Base-by-base conservation (phyloP, 2,329 filamentous ascomycete species). In the Simplicillium sp. region DNA sequence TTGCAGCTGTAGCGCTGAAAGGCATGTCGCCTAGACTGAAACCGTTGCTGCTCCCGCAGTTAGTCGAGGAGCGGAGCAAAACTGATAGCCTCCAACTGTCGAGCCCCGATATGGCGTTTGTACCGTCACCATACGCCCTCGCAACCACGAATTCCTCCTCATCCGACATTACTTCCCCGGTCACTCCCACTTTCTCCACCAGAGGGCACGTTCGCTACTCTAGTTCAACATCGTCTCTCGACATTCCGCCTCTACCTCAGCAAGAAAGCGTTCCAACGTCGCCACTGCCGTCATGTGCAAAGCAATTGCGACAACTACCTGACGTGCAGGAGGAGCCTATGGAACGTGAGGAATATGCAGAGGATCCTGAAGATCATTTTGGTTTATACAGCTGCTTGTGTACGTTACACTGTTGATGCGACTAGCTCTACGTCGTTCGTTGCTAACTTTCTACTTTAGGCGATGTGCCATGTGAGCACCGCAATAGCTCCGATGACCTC, bases 251-350 rank as follows among this genome's bases (percentile, higher is more conserved):
- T 41, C 43, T 38, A n/a, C 61, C 25, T 44, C 50, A 57, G 57
- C 46, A 78, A 80, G 50, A 57, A 33, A 62, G 63, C 54, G 62
- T 61, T 46, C 81, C 70, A 41, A 82, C 71, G 44, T 81, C 71
- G 39, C 48, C 52, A 17, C 31, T 41, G 25, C 38, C 32, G 37
- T 38, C 31, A 16, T 40, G 38, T 36, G 34, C 34, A 76, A 79
- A 48, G 66, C 75, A 0, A 69, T 71, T 86, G 62, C 73, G 77
- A 45, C 73, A 72, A 39, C 69, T 96, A 46, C 84, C 87, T 13
- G 85, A 92, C 53, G 84, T 96, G 15, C 77, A 88, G 54, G 89
- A 96, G 59, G 88, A 94, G 54, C 80, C 84, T 2, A 64, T 80
- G 34, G 84, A 89, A 57, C 75, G 73, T 40, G 84, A 84, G 16